Base-by-base conservation (phyloP, 1,139 yeast genomes). In the Pichia sorboxylosa region DNA sequence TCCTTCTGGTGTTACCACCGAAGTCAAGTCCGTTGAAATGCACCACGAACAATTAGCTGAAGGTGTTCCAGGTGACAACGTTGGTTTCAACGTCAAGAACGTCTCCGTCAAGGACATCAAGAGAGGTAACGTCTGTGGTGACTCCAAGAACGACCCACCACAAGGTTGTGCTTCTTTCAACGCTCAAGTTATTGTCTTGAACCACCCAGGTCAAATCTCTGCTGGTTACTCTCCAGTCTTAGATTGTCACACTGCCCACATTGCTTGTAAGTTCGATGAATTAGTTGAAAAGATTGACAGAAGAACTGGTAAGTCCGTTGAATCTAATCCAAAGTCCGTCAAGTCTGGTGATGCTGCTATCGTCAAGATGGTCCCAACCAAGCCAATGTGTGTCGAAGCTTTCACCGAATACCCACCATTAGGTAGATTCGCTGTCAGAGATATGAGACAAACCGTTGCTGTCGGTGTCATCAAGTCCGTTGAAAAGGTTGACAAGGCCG, bases 401-500 rank as follows among this genome's bases (percentile, higher is more conserved):
- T 83, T 79, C 92, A 72, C 92, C 60, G 90, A 82, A 67, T 84
- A 82, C 87, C 94, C 95, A 69, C 95, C 95, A 64, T 81, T 84
- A 64, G 95, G 95, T 66, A 84, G 95, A 78, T 85, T 85, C 75
- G 95, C 96, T 62, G 96, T 85, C 76, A 90, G 96, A 80, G 96
- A 85, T 71, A 85, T 85, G 96, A 83, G 96, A 80, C 95, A 84
- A 72, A 85, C 96, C 55, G 97, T 87, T 59, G 96, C 96, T 63
- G 96, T 87, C 65, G 97, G 96, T 84, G 96, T 87, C 64, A 84
- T 87, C 90, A 87, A 87, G 83, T 70, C 92, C 55, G 97, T 90
- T 59, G 95, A 76, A 63, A 90, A 90, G 83, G 62, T 92, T 51
- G 92, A 79, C 72, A 76, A 73, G 70, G 58, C 57, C 37, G 94